Evolutionary conservation across 1,284 basidiomycete species (phyloP).

Genomic region (Moesziomyces globuligerus): DNA sequence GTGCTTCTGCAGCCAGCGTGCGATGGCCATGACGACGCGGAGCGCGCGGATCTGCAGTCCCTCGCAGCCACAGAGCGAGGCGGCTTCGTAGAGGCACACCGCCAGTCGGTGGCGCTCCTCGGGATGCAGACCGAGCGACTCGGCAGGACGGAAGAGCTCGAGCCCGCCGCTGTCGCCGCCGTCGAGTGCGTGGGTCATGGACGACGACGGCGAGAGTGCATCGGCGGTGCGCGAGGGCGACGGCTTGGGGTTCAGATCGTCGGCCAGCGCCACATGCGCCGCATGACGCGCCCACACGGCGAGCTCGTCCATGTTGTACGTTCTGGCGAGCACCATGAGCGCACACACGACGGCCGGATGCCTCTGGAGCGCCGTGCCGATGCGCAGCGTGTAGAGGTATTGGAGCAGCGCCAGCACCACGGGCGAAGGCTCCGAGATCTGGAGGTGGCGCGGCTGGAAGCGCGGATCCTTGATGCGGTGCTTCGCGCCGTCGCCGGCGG

Average conservation of each 20-base stretch:
- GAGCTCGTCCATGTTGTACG: slow-evolving; percentile 82
- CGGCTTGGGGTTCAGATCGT: slow-evolving; percentile 49
- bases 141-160: slow-evolving; percentile 60
- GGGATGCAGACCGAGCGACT: slow-evolving; percentile 38
- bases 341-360: slow-evolving; percentile 87
- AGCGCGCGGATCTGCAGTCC: slow-evolving; percentile 81
- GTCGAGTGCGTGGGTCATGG: slow-evolving; percentile 19
- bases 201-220: slow-evolving; percentile 28
- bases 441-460: slow-evolving; percentile 79
- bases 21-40: slow-evolving; percentile 55
- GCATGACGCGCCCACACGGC: slow-evolving; percentile 85
- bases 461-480: slow-evolving; percentile 73
- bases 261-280: slow-evolving; percentile 74
- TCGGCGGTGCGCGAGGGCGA: slow-evolving; percentile 15
- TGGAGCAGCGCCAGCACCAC: slow-evolving; percentile 88
- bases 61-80: slow-evolving; percentile 86
- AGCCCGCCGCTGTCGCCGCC: slow-evolving; percentile 27
- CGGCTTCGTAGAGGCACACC: slow-evolving; percentile 90
- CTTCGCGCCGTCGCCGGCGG: slow-evolving; percentile 16
- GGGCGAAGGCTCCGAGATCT: slow-evolving; percentile 87
- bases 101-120: slow-evolving; percentile 82
- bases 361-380: slow-evolving; percentile 88
- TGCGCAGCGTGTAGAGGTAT: slow-evolving; percentile 86
- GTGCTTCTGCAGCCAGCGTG: slow-evolving; percentile 52
- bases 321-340: slow-evolving; percentile 82